A percentile compares a stretch with the other conserved stretches of the same genome.
Evolutionary conservation across 768 basidiomycete genomes (phyloP).

Genomic region (Rhodosporidiobolus sp.): DNA sequence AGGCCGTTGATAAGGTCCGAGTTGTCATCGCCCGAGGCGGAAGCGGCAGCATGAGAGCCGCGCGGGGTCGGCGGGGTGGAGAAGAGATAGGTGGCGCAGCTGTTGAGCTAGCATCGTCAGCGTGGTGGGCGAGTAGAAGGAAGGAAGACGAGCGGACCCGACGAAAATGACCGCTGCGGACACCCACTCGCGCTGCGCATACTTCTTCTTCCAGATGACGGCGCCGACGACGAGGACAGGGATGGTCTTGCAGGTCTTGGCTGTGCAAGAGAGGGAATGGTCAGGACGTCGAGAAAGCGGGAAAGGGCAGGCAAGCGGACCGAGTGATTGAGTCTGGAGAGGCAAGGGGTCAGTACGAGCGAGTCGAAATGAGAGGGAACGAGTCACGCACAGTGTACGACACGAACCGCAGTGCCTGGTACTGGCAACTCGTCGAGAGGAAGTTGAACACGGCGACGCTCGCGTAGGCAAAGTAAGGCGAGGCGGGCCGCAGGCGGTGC

Average conservation of each 20-base stretch:
- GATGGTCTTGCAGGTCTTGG: slow-evolving; percentile 44
- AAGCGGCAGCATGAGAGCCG: slow-evolving; percentile 7
- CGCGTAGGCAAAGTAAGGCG: slow-evolving; percentile 26
- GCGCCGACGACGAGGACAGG: slow-evolving; percentile 44
- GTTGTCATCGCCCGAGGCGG: not conserved
- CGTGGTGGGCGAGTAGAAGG: fast-evolving
- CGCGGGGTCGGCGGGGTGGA: slow-evolving; percentile 23
- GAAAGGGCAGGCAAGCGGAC: not conserved
- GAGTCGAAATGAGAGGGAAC: not conserved
- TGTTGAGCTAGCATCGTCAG: not conserved
- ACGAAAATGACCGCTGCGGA: slow-evolving; percentile 38
- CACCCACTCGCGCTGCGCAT: slow-evolving; percentile 37
- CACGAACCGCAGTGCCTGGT: slow-evolving; percentile 35
- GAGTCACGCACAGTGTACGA: not conserved
- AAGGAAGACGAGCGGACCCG: slow-evolving; percentile 11
- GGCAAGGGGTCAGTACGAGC: slow-evolving; percentile 16
- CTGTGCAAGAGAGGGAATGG: not conserved
- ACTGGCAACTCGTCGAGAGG: slow-evolving; percentile 41
- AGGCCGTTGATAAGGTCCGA: slow-evolving; percentile 8
- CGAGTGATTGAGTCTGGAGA: slow-evolving; percentile 40
- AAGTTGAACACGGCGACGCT: slow-evolving; percentile 42
- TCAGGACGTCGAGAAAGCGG: not conserved
- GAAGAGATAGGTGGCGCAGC: slow-evolving; percentile 42
- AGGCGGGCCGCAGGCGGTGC: slow-evolving; percentile 9
- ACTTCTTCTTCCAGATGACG: slow-evolving; percentile 38